Evolutionary conservation across 768 basidiomycete species (phyloP), one percentile per base, ranked within the genome.

Genomic region (Amanita polypyramis): DNA sequence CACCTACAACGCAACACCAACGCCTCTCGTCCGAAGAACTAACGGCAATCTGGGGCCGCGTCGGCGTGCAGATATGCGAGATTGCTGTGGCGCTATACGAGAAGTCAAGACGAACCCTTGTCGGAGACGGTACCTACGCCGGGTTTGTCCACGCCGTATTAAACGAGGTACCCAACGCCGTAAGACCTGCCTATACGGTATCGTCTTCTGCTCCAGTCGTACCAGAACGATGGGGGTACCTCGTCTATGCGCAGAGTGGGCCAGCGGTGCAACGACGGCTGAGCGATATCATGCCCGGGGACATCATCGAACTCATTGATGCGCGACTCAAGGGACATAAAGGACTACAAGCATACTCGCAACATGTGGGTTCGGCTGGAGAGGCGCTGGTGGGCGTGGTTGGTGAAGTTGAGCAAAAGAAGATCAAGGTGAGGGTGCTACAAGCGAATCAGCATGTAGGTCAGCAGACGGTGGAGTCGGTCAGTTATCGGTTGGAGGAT

Each of bases 401-500:
- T 45, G 74, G 72, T 41, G 92, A 94, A 59, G 86, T 82, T 60
- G 93, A 96, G 56, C 63, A 66, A 33, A 92, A 88, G 77, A 94
- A 93, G 70, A 76, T 75, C 51, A 96, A 96, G 69, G 70, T 93
- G 45, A 76, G 74, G 60, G 79, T 88, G 37, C 83, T 83, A 62
- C 89, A 94, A 62, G 91, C 91, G 45, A 92, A 89, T 62, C 80
- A 85, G 60, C 85, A 84, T 56, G 84, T 86, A 57, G 81, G 86
- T 41, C 85, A 82, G 54, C 85, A 87, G 68, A 72, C 70, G 53
- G 82, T 91, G 25, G 89, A 91, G 58, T 72, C 70, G 43, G 82
- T 77, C n/a, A 92, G 85, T 57, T 95, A 93, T 67, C 76, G 87
- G 47, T 65, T 92, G 62, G 90, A 94, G 35, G 92, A 94, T 69